Evolutionary conservation across 306 rosid species (phyloP).

Genomic region (Prunus armeniaca): DNA sequence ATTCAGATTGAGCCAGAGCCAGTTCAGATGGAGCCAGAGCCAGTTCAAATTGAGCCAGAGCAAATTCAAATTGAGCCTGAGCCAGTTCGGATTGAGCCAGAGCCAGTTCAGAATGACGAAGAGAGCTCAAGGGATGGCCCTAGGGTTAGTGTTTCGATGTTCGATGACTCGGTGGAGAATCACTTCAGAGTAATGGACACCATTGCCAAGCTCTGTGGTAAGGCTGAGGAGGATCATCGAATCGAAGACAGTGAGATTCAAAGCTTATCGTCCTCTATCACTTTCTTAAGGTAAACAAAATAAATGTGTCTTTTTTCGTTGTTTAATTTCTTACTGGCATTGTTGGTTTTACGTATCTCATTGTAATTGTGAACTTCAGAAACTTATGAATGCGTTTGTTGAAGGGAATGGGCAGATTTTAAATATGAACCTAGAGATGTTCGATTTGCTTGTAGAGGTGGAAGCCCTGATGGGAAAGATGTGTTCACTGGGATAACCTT

Average conservation of each 20-base stretch:
- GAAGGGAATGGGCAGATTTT: slow-evolving; percentile 79
- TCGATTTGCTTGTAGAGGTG: slow-evolving; percentile 45
- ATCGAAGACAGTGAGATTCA: slow-evolving; percentile 43
- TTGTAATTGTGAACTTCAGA: background rate
- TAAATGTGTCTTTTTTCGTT: background rate
- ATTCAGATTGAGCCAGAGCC: background rate
- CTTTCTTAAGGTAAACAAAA: slow-evolving; percentile 59
- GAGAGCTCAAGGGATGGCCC: slow-evolving; percentile 8
- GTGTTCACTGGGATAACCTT: slow-evolving; percentile 32
- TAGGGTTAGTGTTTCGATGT: slow-evolving; percentile 37
- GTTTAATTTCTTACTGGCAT: background rate
- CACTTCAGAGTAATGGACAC: slow-evolving; percentile 55
- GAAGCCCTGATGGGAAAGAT: slow-evolving; percentile 37
- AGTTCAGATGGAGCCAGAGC: background rate
- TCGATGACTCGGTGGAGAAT: slow-evolving; percentile 61
- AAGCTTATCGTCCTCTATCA: slow-evolving; percentile 49
- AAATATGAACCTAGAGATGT: slow-evolving; percentile 56
- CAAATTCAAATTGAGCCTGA: background rate
- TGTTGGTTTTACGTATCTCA: background rate
- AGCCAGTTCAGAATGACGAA: background rate
- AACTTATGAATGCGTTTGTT: background rate
- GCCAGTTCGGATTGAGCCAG: slow-evolving; percentile 5
- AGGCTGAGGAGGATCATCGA: slow-evolving; percentile 25
- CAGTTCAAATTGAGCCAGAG: background rate
- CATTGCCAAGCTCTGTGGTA: slow-evolving; percentile 58